Evolutionary conservation across 352 stramenopile genomes (phyloP), one percentile per base, ranked within the genome.

Genomic region (Pythium utonaiense): DNA sequence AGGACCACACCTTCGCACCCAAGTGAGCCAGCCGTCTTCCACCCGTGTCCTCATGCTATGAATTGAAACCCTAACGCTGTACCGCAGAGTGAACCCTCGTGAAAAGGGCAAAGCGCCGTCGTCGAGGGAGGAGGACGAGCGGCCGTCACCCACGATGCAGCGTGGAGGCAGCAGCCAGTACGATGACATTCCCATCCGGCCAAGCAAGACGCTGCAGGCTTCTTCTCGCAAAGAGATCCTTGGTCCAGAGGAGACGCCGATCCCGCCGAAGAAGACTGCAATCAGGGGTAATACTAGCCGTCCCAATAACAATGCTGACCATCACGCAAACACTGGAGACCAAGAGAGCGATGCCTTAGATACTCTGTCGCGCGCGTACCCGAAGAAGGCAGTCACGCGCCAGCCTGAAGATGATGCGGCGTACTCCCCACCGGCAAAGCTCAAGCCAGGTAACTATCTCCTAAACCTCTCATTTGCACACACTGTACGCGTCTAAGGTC

Each of bases 1-100:
- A 91, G 19, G 74, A 90, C 28, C 83, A 90, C 67, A 93, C 83
- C 8, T 93, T 93, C 63, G 24, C 68, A 7, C 83, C 83, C 63
- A 93, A 93, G 80, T 91, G 62, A 59, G 36, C 16, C 19, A 28
- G 13, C 34, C 10, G 33, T 14, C 14, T 24, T 33, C 6, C n/a
- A 33, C 33, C 19, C 6, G 24, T 17, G 2, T 14, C 8, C 19
- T 21, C 5, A 33, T 9, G 28, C 28, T 33, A 9, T 33, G 50
- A 25, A 21, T 24, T 31, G n/a, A n/a, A n/a, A n/a, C n/a, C 16
- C 24, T 36, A 25, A 22, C 19, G 21, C 21, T 55, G 3, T 55
- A 22, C 22, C 21, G 22, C 22, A 86, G 77, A 60, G 74, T 80
- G 28, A 86, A 88, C 27, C 53, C 75, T 14, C 81, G 76, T 12